Evolutionary conservation across 2,329 filamentous ascomycete genomes (phyloP).

Genomic region (Nannizzia gypsea): DNA sequence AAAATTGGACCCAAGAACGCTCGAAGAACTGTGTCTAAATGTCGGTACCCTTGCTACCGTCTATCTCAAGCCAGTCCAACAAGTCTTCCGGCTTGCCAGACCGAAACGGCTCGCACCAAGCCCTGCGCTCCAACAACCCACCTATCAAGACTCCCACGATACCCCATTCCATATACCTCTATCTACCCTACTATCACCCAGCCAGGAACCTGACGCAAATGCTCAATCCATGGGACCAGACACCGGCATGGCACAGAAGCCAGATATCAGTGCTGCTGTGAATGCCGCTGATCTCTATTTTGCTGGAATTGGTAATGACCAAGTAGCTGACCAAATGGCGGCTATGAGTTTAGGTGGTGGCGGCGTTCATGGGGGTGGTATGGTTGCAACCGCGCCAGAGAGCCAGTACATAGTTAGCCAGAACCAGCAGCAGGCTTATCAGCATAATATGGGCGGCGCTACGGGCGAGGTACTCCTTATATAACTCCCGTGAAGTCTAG

Average conservation of each 20-base stretch:
- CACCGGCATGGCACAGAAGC: constrained; percentile 20
- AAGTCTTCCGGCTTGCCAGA: constrained; percentile 83
- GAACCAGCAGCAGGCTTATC: constrained; percentile 53
- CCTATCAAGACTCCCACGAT: constrained; percentile 34
- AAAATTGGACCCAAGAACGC: constrained; percentile 75
- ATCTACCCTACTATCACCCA: constrained; percentile 34
- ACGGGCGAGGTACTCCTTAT: constrained; percentile 56
- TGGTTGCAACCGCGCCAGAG: constrained; percentile 42
- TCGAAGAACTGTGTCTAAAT: constrained; percentile 95
- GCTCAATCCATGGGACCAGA: constrained; percentile 19
- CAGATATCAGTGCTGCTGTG: constrained; percentile 57
- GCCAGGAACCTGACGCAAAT: constrained; percentile 18
- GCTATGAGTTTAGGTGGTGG: constrained; percentile 56
- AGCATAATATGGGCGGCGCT: constrained; percentile 41
- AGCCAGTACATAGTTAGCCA: constrained; percentile 63
- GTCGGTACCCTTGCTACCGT: constrained; percentile 94
- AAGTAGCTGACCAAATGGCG: constrained; percentile 66
- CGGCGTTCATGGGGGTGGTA: constrained; percentile 47
- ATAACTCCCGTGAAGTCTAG: background rate
- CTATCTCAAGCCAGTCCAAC: constrained; percentile 94
- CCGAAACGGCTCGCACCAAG: constrained; percentile 68
- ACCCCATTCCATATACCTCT: constrained; percentile 19
- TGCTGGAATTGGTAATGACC: constrained; percentile 58
- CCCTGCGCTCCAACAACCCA: constrained; percentile 68
- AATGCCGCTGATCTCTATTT: constrained; percentile 86